Evolutionary conservation across 768 basidiomycete species (phyloP), one percentile per base, ranked within the genome.

Genomic region (Leccinum boreale): DNA sequence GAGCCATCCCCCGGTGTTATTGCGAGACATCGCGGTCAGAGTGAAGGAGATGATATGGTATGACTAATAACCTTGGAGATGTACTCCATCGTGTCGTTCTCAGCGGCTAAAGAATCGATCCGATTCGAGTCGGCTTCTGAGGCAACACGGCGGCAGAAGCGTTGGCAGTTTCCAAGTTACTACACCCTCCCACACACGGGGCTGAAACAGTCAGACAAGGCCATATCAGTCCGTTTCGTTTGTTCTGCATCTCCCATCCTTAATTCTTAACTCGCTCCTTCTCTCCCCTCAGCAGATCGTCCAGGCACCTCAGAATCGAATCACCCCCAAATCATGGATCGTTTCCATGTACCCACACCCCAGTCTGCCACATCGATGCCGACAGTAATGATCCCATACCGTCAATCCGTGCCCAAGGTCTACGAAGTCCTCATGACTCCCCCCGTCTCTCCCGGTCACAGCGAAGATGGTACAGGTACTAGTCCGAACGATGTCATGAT

Each of bases 361-460:
- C 60, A 60, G 17, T 53, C 67, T 52, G 47, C 48, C 14, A 23
- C 59, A 46, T 61, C 58, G 39, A 24, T 62, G 6, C 46, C 59
- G 35, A 57, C 58, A 53, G 58, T 50, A 26, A 58, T 65, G 14
- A 58, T 42, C 51, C 58, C 65, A 21, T 70, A 64, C 55, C 66
- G 72, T 29, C 74, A 80, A 58, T 77, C 80, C 45, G 73, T 73
- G 36, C 73, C 78, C 56, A 73, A 81, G 62, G 72, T 79, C 52
- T 71, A 77, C 47, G 79, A 84, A 57, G 82, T 81, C n/a, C 87
- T 84, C 23, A 81, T 89, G 63, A 89, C 87, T 1, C 87, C 87
- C 5, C 87, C 87, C 8, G 74, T 86, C 58, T 90, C 87, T 46
- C 87, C 85, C 2, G 74, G 74, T 24, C 79, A 77, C 51, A 83